phyloP scores from a whole-genome alignment of 2,329 filamentous ascomycete genomes.

The Ascochyta rabiei region DNA sequence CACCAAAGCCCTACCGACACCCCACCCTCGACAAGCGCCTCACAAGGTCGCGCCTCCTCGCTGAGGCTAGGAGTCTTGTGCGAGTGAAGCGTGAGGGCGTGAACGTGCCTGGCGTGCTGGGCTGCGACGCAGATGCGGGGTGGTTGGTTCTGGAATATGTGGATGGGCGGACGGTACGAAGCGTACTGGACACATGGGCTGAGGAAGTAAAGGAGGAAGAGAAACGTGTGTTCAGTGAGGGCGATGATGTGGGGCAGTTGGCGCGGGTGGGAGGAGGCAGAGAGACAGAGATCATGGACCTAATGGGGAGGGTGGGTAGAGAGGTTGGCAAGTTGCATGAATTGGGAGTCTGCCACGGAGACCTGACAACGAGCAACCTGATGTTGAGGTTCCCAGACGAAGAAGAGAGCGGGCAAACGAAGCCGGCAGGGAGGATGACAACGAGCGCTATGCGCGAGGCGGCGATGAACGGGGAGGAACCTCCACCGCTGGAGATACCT shows the following conservation, averaged over 20 bases:
- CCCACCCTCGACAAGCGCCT: slow-evolving; percentile 85
- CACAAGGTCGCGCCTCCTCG: slow-evolving; percentile 83
- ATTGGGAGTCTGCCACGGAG: slow-evolving; percentile 88
- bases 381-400: slow-evolving; percentile 64
- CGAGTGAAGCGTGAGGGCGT: slow-evolving; percentile 81
- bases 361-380: slow-evolving; percentile 96
- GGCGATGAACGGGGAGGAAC: slow-evolving; percentile 25
- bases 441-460: slow-evolving; percentile 30
- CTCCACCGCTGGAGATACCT: slow-evolving; percentile 9
- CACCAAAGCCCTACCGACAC: slow-evolving; percentile 89
- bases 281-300: slow-evolving; percentile 44
- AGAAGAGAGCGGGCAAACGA: not conserved
- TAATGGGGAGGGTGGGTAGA: slow-evolving; percentile 74
- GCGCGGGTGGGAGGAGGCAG: slow-evolving; percentile 22
- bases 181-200: slow-evolving; percentile 72
- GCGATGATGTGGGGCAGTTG: slow-evolving; percentile 5
- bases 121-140: slow-evolving; percentile 63
- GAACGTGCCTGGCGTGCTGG: slow-evolving; percentile 80
- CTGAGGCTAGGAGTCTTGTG: slow-evolving; percentile 84
- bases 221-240: slow-evolving; percentile 3
- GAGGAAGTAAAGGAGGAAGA: slow-evolving; percentile 36
- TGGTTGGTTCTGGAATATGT: slow-evolving; percentile 61
- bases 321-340: slow-evolving; percentile 79
- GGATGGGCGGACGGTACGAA: slow-evolving; percentile 71
- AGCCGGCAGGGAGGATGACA: slow-evolving; percentile 25